Conservation (phyloP, 352 stramenopile genomes). For the Phytopythium helicoides region DNA sequence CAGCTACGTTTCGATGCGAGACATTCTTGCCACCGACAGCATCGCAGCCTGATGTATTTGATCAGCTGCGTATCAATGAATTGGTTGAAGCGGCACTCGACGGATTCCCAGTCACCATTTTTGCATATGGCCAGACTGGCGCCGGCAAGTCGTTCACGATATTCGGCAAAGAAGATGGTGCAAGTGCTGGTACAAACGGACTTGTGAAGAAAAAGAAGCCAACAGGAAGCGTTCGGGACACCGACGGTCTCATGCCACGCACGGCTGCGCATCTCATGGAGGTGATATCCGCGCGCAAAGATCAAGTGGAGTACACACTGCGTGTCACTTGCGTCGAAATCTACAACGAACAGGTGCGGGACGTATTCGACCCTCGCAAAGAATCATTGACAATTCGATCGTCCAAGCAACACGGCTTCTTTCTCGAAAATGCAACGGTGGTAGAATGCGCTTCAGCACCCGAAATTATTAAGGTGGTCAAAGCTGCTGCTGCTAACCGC, state of each 20-base stretch:
- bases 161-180: constrained; percentile 58
- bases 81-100: constrained; percentile 53
- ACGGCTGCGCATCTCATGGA: constrained; percentile 49
- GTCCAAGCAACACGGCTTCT: constrained; percentile 63
- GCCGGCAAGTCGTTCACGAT: constrained; percentile 77
- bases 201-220: background rate
- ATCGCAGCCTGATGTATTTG: constrained; percentile 55
- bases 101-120: constrained; percentile 70
- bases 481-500: constrained; percentile 54
- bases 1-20: constrained; percentile 65
- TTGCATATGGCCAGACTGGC: constrained; percentile 73
- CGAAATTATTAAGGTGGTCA: constrained; percentile 68
- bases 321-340: constrained; percentile 76
- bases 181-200: background rate
- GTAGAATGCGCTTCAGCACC: constrained; percentile 48
- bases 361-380: constrained; percentile 63
- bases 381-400: constrained; percentile 55
- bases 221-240: constrained; percentile 13
- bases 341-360: constrained; percentile 71
- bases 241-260: constrained; percentile 57
- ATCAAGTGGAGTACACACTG: constrained; percentile 50
- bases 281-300: constrained; percentile 29
- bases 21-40: constrained; percentile 38
- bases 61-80: constrained; percentile 33
- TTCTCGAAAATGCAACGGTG: constrained; percentile 69